These are phyloP conservation scores for Carex myosuroides DNA, from an alignment of 176 grass and related monocot genomes.

Conservation along the genomic window DNA sequence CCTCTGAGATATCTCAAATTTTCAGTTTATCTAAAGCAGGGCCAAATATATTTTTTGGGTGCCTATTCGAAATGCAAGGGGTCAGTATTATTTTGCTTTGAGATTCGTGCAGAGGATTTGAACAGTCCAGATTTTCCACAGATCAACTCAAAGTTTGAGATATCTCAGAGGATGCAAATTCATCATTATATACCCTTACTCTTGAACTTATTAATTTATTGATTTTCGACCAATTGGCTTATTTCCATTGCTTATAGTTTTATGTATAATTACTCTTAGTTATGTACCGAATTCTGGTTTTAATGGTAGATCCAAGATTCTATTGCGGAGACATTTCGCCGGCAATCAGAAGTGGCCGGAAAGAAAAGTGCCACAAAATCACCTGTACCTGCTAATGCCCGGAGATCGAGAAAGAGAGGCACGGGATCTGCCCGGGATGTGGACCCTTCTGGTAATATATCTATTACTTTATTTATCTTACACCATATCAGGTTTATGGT, in stretches of 20 bases:
- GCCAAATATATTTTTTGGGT: too few relatives aligned
- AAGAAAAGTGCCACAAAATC: slow-evolving; percentile 15
- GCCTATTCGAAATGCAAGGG: too few relatives aligned
- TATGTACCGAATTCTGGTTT: not conserved
- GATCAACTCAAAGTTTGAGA: too few relatives aligned
- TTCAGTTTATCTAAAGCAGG: too few relatives aligned
- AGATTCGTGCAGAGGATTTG: too few relatives aligned
- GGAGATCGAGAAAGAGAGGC: slow-evolving; percentile 13
- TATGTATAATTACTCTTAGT: not conserved
- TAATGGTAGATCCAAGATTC: slow-evolving; percentile 29
- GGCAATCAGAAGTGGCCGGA: slow-evolving; percentile 23
- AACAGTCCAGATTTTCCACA: too few relatives aligned
- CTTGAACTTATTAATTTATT: not conserved
- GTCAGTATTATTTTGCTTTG: too few relatives aligned
- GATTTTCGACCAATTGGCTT: not conserved
- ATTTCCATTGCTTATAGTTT: not conserved
- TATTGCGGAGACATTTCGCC: slow-evolving; percentile 31
- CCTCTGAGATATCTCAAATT: too few relatives aligned
- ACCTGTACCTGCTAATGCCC: not conserved
- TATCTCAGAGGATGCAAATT: too few relatives aligned
- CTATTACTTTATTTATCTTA: not conserved
- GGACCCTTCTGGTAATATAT: not conserved
- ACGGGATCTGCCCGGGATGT: not conserved
- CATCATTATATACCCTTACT: not conserved
- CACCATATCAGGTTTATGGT: not conserved